Evolutionary conservation across 768 basidiomycete genomes (phyloP), one percentile per base, ranked within the genome.

Genomic region (Lentinula aciculospora): DNA sequence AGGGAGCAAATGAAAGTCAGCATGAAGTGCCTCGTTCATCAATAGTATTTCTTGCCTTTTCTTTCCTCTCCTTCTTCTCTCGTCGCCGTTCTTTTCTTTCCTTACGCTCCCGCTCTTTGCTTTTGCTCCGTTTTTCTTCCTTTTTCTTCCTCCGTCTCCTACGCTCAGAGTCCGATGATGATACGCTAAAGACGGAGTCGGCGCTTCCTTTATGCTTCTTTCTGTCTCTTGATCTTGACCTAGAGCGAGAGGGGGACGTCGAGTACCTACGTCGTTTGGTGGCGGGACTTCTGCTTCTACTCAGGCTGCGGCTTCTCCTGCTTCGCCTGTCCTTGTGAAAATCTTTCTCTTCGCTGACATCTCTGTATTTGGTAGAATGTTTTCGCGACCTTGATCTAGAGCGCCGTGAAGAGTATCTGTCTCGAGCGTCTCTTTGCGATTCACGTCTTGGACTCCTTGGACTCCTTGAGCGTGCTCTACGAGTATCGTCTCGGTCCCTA

Each of bases 61-160:
- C 84, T 72, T 85, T 87, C 67, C 84, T 86, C 51, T 86, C 88
- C 67, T 85, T 88, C 75, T 82, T 88, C 61, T 85, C 82, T 64
- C 75, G 81, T 72, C 81, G 77, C 66, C 76, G 77, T 65, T 80
- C 80, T 67, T 79, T 80, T 70, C 74, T 71, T 63, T 77, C 74
- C 58, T 73, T 72, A 12, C 70, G 66, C 66, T 66, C 65, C 58
- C 72, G 70, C 58, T 76, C 76, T 59, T 69, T 71, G 58, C 77
- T 80, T 62, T 70, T 73, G 49, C 73, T 76, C 53, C 77, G 74
- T 54, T 76, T 74, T 51, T 71, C 69, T 40, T 71, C 74, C 62
- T 75, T 75, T 55, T 81, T 80, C 64, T 77, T 79, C 67, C 66
- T 77, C 67, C 67, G 77, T 70, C 65, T 79, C 64, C 67, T 73